Conservation (phyloP, 495 filamentous ascomycete genomes). For the Tuber umbilicatum region DNA sequence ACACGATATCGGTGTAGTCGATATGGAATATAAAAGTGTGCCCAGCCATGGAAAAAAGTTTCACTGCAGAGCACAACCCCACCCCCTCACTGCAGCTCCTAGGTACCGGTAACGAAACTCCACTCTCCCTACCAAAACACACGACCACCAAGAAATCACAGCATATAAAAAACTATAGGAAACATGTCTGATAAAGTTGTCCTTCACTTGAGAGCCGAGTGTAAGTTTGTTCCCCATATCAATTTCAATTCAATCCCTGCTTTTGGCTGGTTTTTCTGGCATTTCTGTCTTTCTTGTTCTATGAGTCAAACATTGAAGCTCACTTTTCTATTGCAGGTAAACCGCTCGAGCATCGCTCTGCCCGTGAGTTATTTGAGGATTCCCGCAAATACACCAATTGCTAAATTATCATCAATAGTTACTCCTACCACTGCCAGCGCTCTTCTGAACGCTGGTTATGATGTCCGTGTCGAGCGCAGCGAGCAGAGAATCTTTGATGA, state of each 20-base stretch:
- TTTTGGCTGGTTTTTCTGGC: background rate
- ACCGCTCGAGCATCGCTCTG: slow-evolving; percentile 55
- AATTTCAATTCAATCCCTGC: background rate
- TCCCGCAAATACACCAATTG: slow-evolving; percentile 13
- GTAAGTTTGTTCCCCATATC: slow-evolving; percentile 23
- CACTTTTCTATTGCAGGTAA: slow-evolving; percentile 43
- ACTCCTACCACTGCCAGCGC: slow-evolving; percentile 68
- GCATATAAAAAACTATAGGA: slow-evolving; percentile 7
- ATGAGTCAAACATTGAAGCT: slow-evolving; percentile 43
- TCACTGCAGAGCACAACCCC: background rate
- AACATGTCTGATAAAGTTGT: slow-evolving; percentile 27
- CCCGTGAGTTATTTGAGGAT: slow-evolving; percentile 37
- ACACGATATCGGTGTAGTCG: no score
- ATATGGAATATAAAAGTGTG: background rate
- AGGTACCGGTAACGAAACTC: background rate
- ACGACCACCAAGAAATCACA: background rate
- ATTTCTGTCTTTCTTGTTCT: background rate
- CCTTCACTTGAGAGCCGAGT: slow-evolving; percentile 42
- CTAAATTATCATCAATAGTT: slow-evolving; percentile 39
- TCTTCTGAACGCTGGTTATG: slow-evolving; percentile 76
- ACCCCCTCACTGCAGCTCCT: background rate
- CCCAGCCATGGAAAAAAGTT: background rate
- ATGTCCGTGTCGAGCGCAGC: slow-evolving; percentile 73
- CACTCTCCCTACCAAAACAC: background rate
- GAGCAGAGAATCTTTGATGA: slow-evolving; percentile 80